Conservation (phyloP, 257 asterid species). For the Plantago ovata region DNA sequence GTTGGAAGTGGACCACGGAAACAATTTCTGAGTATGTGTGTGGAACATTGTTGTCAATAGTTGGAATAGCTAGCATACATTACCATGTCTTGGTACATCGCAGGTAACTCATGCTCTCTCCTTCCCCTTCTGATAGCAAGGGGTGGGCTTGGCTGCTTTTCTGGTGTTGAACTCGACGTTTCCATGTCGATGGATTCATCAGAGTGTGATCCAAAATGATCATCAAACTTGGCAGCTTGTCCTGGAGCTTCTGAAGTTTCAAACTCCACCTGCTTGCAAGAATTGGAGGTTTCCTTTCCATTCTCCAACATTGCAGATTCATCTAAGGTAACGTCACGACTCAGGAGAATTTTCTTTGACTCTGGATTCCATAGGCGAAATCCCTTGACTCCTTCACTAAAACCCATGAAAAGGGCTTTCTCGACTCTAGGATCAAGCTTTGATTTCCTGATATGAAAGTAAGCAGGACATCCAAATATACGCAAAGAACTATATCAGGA, state of each 20-base stretch:
- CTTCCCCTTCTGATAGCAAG: no score
- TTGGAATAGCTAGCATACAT: conserved; percentile 2
- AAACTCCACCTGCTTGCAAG: no score
- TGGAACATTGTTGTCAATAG: neutral
- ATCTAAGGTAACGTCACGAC: conserved; percentile 5
- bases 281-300: neutral
- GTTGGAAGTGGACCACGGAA: no score
- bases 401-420: conserved; percentile 2
- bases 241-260: neutral
- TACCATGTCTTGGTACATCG: neutral
- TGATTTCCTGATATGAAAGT: neutral
- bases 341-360: neutral
- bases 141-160: neutral
- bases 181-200: neutral
- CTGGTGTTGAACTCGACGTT: neutral
- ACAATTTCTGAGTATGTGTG: neutral
- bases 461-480: conserved; percentile 1
- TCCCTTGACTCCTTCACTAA: conserved; percentile 5
- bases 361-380: neutral
- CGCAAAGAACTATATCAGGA: neutral
- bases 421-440: neutral
- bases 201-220: neutral
- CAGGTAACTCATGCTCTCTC: neutral
- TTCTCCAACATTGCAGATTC: neutral
- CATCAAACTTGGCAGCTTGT: neutral